phyloP scores from a whole-genome alignment of 768 basidiomycete species.

The Lactifluus subvellereus region DNA sequence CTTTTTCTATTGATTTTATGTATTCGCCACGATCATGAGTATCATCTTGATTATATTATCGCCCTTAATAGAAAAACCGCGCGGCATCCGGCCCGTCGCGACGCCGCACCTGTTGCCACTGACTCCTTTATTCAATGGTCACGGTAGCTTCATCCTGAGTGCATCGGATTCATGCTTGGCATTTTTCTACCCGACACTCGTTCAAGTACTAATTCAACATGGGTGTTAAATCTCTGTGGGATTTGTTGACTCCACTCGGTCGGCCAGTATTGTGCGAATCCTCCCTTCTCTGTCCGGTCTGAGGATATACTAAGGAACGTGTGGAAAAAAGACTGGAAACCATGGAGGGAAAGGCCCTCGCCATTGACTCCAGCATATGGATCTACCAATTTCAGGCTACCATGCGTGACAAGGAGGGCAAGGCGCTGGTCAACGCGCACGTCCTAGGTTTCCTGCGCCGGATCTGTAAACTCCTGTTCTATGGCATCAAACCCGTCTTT shows the following conservation, averaged over 20 bases:
- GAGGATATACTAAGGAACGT: background rate
- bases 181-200: background rate
- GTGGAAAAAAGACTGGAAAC: slow-evolving; percentile 61
- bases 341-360: slow-evolving; percentile 89
- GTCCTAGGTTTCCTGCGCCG: slow-evolving; percentile 85
- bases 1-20: background rate
- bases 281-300: background rate
- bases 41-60: background rate
- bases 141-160: background rate
- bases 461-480: slow-evolving; percentile 91
- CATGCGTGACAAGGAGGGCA: slow-evolving; percentile 96
- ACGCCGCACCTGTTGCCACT: background rate
- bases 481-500: slow-evolving; percentile 97
- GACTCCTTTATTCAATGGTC: background rate
- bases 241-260: slow-evolving; percentile 85
- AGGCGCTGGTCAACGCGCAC: slow-evolving; percentile 86
- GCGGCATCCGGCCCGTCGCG: no score
- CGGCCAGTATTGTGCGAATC: slow-evolving; percentile 74
- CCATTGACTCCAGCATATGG: slow-evolving; percentile 99
- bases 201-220: slow-evolving; percentile 36
- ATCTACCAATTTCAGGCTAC: slow-evolving; percentile 99
- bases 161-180: background rate
- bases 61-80: background rate
- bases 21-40: background rate
- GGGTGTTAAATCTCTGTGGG: slow-evolving; percentile 99